Evolutionary conservation across 768 basidiomycete genomes (phyloP).

Genomic region (Lactarius evosmus): DNA sequence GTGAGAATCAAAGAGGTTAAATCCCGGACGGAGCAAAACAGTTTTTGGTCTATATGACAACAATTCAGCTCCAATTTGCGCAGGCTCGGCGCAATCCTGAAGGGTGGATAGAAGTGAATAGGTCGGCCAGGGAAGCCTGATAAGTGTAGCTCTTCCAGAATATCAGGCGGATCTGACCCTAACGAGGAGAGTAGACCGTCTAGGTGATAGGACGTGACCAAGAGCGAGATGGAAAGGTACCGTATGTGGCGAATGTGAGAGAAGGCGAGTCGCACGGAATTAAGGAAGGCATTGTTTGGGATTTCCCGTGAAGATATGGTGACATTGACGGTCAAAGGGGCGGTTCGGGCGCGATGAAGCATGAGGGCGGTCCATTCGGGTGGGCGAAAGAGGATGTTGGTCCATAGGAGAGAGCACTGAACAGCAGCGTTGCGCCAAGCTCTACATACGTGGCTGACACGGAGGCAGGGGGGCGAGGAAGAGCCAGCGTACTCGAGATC

Average conservation of each 20-base stretch:
- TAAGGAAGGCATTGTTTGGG: background rate
- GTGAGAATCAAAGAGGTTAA: constrained; percentile 12
- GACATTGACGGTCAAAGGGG: constrained; percentile 17
- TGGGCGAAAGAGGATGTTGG: constrained; percentile 19
- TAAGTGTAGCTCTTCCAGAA: constrained; percentile 16
- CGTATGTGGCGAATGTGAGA: constrained; percentile 23
- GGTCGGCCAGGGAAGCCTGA: background rate
- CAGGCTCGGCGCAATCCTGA: constrained; percentile 12
- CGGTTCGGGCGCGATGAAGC: constrained; percentile 20
- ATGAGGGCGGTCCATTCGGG: constrained; percentile 22
- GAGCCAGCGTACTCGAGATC: background rate
- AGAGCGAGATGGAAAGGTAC: constrained; percentile 7
- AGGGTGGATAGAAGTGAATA: background rate
- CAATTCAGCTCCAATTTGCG: constrained; percentile 3
- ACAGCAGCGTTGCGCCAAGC: constrained; percentile 25
- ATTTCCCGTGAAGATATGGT: background rate
- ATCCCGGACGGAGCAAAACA: constrained; percentile 9
- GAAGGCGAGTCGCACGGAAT: constrained; percentile 17
- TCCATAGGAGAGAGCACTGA: constrained; percentile 25
- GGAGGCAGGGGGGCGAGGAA: constrained; percentile 6
- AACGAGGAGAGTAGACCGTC: constrained; percentile 4
- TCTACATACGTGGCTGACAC: constrained; percentile 24
- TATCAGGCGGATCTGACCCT: background rate
- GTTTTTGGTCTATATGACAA: constrained; percentile 19
- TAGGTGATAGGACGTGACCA: background rate